A percentile compares a stretch with the other conserved stretches of the same genome.
phyloP scores from a whole-genome alignment of 192 early-diverging fungal genomes.

The Mortierella antarctica region DNA sequence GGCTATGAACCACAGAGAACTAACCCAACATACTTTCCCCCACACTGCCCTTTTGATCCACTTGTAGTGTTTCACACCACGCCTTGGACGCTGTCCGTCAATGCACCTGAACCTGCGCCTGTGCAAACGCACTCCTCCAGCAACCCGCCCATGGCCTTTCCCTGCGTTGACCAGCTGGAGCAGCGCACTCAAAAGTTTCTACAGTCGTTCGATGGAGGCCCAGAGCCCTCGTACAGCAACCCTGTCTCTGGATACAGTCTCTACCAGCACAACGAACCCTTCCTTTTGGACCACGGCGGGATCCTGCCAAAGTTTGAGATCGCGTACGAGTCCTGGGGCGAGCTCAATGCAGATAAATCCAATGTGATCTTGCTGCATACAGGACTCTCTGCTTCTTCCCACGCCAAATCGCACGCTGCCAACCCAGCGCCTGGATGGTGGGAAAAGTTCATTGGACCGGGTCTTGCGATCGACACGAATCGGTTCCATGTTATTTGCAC shows the following conservation, averaged over 20 bases:
- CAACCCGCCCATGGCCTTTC: conserved; percentile 78
- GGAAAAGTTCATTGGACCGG: conserved; percentile 98
- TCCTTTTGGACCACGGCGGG: conserved; percentile 86
- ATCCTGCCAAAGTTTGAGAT: conserved; percentile 79
- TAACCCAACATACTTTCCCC: background rate
- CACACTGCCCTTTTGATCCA: background rate
- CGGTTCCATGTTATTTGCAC: conserved; percentile 96
- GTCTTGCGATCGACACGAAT: conserved; percentile 89
- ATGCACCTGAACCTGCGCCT: conserved; percentile 14
- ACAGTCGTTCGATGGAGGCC: conserved; percentile 73
- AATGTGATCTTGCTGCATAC: conserved; percentile 96
- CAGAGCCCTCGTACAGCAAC: conserved; percentile 87
- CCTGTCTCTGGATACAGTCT: conserved; percentile 79
- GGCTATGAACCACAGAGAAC: background rate
- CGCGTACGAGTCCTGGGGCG: conserved; percentile 99
- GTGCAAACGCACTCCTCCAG: conserved; percentile 38
- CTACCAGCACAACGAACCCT: conserved; percentile 73
- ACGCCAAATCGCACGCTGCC: conserved; percentile 87
- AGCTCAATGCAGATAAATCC: conserved; percentile 76
- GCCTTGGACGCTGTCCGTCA: conserved; percentile 27
- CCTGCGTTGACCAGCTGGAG: conserved; percentile 77
- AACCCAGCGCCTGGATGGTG: conserved; percentile 93
- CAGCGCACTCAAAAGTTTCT: conserved; percentile 61
- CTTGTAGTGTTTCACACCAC: conserved; percentile 43
- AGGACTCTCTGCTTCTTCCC: conserved; percentile 91